Conservation (phyloP, 495 filamentous ascomycete species). For the Sordaria brevicollis region DNA sequence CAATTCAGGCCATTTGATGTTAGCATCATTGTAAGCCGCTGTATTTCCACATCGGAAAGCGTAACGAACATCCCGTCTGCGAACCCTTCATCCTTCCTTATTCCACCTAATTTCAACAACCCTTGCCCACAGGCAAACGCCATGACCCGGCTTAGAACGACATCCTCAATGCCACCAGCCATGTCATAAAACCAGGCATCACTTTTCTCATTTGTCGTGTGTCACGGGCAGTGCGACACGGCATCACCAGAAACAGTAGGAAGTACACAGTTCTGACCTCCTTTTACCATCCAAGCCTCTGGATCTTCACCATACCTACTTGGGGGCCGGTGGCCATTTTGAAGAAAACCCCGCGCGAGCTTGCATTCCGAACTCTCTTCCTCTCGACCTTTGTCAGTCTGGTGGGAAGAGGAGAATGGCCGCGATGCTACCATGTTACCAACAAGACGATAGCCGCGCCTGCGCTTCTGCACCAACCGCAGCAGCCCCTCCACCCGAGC, state of each 20-base stretch:
- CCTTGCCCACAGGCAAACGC: background rate
- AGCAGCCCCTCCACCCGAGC: background rate
- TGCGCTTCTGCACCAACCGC: background rate
- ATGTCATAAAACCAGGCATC: background rate
- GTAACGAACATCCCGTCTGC: background rate
- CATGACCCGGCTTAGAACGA: no score
- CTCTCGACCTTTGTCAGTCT: background rate
- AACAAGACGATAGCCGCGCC: background rate
- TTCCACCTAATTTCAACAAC: background rate
- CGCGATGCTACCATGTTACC: background rate
- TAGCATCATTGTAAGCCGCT: background rate
- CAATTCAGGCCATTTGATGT: background rate
- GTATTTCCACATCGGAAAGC: background rate
- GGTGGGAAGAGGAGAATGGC: background rate
- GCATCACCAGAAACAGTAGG: background rate
- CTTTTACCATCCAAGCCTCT: background rate
- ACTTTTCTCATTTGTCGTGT: background rate
- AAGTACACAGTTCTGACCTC: background rate
- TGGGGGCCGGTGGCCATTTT: background rate
- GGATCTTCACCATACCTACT: background rate
- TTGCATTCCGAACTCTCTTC: background rate
- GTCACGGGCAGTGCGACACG: background rate
- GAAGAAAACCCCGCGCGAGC: background rate
- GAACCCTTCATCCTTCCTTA: background rate
- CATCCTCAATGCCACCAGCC: background rate